Conservation (phyloP, 768 basidiomycete genomes). For the Rhizopogon vulgaris region DNA sequence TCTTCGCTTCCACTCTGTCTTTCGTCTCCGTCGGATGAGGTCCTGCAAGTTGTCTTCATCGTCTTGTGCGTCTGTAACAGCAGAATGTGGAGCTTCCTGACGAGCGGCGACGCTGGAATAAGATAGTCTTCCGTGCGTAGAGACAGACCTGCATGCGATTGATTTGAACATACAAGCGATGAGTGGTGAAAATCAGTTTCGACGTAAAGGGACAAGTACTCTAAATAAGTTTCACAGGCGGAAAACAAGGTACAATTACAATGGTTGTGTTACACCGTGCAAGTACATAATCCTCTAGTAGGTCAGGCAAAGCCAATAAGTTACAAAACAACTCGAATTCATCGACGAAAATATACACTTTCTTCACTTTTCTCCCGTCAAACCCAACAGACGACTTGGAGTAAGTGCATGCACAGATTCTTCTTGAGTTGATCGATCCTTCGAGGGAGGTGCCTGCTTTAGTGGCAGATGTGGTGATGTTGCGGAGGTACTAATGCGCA, state of each 20-base stretch:
- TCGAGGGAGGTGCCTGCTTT: neutral
- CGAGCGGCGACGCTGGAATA: neutral
- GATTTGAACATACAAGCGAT: conserved; percentile 10
- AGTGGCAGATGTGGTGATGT: conserved; percentile 11
- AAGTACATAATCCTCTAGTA: neutral
- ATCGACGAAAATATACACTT: neutral
- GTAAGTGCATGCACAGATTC: conserved; percentile 15
- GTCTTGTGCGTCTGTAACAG: neutral
- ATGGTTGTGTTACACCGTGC: neutral
- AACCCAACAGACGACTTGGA: conserved; percentile 19
- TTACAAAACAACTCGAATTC: neutral
- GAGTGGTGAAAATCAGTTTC: neutral
- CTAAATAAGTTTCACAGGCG: too few species aligned
- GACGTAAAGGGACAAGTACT: neutral
- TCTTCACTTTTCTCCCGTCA: conserved; percentile 4
- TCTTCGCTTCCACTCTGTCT: conserved; percentile 71
- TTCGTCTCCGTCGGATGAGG: conserved; percentile 36
- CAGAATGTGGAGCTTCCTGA: neutral
- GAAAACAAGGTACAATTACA: neutral
- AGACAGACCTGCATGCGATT: neutral
- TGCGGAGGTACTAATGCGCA: conserved; percentile 49
- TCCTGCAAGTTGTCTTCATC: neutral
- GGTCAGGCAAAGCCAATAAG: neutral
- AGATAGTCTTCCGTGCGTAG: neutral
- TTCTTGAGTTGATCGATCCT: too few species aligned